Evolutionary conservation across 495 filamentous ascomycete species (phyloP), one percentile per base, ranked within the genome.

Genomic region (Bacidia gigantensis): DNA sequence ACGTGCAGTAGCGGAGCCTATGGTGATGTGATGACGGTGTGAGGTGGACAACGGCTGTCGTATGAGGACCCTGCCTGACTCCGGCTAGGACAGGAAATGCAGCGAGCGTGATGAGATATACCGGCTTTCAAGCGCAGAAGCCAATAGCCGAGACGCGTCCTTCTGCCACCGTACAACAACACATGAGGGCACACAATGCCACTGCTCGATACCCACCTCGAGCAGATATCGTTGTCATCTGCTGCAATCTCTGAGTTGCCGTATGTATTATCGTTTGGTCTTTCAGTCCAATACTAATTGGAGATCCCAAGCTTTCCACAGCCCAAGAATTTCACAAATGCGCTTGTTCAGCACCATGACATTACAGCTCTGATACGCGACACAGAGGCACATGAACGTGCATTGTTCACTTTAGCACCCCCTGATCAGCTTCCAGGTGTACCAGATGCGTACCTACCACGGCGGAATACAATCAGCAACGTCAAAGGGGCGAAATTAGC

Each of bases 271-370:
- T 25, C 26, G 22, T 23, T 40, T 38, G 20, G 14, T 49, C 51
- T 43, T 45, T 25, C 50, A 11, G 49, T 54, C 24, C 22, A n/a
- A 32, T 25, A 26, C 46, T 54, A 48, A 44, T 14, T 12, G 44
- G 25, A 22, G 23, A n/a, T n/a, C n/a, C 55, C 35, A 59, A 89
- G 87, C 18, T 98, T 98, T 58, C 86, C 86, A 22, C 77, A 77
- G 12, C 86, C 92, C n/a, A 93, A 87, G 60, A 86, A 90, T 62
- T 98, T 97, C 68, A 94, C 90, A 57, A 96, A 94, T 66, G 87
- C 92, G 29, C 76, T 97, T 40, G 78, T 97, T 46, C 80, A 82
- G 51, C 77, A 78, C 52, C 84, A 86, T 60, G 92, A 98, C 64
- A 96, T 98, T 58, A 96, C 93, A 10, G 76, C 87, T 11, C 65